Evolutionary conservation across 306 rosid genomes (phyloP), one percentile per base, ranked within the genome.

Genomic region (Dalbergia cochinchinensis): DNA sequence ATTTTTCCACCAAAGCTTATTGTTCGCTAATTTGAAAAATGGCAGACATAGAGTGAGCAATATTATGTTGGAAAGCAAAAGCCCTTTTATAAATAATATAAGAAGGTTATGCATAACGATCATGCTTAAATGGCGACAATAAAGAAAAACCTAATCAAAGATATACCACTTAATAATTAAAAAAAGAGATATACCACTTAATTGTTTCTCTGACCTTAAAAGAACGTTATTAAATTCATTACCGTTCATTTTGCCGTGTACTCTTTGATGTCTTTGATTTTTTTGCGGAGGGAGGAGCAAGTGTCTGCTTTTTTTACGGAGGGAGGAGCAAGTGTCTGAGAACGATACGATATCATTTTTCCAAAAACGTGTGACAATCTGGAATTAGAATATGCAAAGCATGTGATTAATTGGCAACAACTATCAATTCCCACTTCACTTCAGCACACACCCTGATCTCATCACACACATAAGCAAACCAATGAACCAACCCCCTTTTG

Each of bases 281-380:
- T 19, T 33, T 31, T 15, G 34, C 18, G 50, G 53, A 8, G 15
- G 15, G 6, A n/a, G 44, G 39, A 68, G 8, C 58, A 68, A 20
- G 41, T 45, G 61, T 55, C 4, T 58, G 63, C n/a, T 60, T 5
- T n/a, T 19, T 33, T 31, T 15, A 18, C 18, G 50, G 53, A 8
- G 15, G 15, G 6, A n/a, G 44, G 39, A 68, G 8, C 58, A 68
- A 20, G 41, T 45, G 61, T 55, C 4, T 58, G 63, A 8, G 2
- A 59, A 51, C 16, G 16, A 53, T 58, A 16, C 10, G 34, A 18
- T 13, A 33, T 10, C 47, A 51, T 12, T 35, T 71, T 54, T 19
- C 77, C 5, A 5, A 42, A 80, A 80, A 58, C 64, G 71, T 15
- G 80, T 74, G 76, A 74, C 55, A 57, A 75, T 74, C 80, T 83